A percentile compares a stretch with the other conserved stretches of the same genome.
phyloP scores from a whole-genome alignment of 441 rosid species.

The Gossypium gossypioides region DNA sequence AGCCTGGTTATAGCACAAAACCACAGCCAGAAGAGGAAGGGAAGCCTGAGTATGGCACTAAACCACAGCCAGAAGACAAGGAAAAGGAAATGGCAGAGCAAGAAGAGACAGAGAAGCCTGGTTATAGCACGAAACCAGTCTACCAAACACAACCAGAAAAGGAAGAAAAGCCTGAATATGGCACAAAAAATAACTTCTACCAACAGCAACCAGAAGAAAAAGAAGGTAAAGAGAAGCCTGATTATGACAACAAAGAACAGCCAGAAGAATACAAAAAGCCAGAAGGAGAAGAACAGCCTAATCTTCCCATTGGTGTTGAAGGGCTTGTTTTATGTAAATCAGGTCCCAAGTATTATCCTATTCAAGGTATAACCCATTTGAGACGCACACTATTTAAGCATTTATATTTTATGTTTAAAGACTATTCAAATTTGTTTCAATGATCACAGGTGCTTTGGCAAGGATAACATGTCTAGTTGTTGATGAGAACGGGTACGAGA shows the following conservation, averaged over 20 bases:
- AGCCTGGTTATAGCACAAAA: too few species aligned
- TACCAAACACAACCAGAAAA: slow-evolving; percentile 3
- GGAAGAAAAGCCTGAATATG: neutral
- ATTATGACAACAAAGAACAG: neutral
- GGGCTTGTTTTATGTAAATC: slow-evolving; percentile 31
- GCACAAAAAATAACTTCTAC: neutral
- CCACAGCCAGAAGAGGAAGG: too few species aligned
- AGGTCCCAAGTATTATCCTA: slow-evolving; percentile 19
- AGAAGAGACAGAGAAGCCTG: too few species aligned
- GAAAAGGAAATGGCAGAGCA: too few species aligned
- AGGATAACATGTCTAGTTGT: slow-evolving; percentile 34
- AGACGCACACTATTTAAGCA: neutral
- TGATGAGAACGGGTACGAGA: slow-evolving; percentile 30
- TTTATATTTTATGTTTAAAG: neutral
- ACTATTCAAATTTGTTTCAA: neutral
- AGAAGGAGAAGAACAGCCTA: neutral
- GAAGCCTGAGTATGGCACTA: too few species aligned
- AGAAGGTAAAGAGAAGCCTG: neutral
- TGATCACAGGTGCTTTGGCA: slow-evolving; percentile 33
- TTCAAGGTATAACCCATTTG: slow-evolving; percentile 21
- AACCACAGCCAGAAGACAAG: too few species aligned
- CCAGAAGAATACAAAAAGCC: neutral
- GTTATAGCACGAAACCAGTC: too few species aligned
- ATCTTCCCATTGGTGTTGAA: slow-evolving; percentile 18
- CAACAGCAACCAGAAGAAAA: neutral